These are phyloP conservation scores for Boletus speciosus DNA, from an alignment of 768 basidiomycete species.

Conservation along the genomic window DNA sequence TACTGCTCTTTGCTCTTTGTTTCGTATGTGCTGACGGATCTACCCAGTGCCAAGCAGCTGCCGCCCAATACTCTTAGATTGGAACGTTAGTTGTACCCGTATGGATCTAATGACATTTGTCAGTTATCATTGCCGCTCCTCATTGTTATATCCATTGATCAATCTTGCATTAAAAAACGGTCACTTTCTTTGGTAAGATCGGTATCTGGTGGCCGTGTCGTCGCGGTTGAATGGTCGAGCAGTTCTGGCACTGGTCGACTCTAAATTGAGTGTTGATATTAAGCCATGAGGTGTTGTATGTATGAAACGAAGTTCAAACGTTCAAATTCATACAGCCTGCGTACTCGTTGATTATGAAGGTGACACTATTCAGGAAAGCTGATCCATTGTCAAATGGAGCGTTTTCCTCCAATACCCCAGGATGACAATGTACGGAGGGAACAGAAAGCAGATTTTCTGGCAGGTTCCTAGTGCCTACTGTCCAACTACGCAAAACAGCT, in stretches of 20 bases:
- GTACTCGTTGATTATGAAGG: background rate
- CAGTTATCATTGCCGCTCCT: conserved; percentile 1
- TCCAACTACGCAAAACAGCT: no score
- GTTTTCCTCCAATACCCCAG: background rate
- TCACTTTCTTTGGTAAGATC: background rate
- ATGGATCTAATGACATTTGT: conserved; percentile 8
- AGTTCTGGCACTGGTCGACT: background rate
- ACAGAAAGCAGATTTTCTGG: no score
- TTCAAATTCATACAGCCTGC: background rate
- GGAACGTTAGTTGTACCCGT: conserved; percentile 1
- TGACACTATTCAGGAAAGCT: background rate
- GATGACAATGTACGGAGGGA: no score
- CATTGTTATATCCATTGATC: background rate
- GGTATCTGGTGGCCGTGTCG: background rate
- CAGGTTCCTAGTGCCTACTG: no score
- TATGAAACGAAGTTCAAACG: background rate
- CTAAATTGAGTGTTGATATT: background rate
- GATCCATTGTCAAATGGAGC: background rate
- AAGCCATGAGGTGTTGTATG: background rate
- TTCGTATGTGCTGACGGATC: conserved; percentile 7
- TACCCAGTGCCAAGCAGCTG: conserved; percentile 70
- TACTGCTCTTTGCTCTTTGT: conserved; percentile 8
- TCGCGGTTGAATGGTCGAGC: background rate
- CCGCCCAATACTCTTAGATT: conserved; percentile 48
- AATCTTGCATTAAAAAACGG: background rate